Base-by-base conservation (phyloP, 2,329 filamentous ascomycete species). In the Hypoxylon rubiginosum region DNA sequence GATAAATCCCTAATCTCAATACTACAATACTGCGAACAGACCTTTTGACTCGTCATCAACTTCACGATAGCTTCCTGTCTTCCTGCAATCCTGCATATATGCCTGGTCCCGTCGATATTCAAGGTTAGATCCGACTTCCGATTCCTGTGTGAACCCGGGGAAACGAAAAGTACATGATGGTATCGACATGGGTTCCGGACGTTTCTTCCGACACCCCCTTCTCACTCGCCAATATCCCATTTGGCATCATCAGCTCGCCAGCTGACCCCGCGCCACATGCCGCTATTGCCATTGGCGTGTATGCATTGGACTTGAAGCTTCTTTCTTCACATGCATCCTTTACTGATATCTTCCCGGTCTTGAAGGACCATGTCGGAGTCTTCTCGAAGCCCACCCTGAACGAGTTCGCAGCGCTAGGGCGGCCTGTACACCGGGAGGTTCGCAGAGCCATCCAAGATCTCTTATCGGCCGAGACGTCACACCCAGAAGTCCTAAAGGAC, bases 181-280 rank as follows among this genome's bases (percentile, higher is more conserved):
- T 30, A 30, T 71, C 73, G 24, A 74, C 76, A 21, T 78, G 76
- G 76, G 73, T 78, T 26, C 72, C 75, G 15, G 72, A 71, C 41
- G 71, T 82, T 17, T 68, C 77, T n/a, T 73, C 78, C n/a, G 72
- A 76, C 3, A 78, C 73, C 46, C 79, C 78, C 72, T 94, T 94
- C 80, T 93, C 92, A 8, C 81, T 95, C 55, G 88, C 90, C 74
- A 96, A 96, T 76, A 90, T 96, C 58, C 92, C 92, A 1, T 95
- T 95, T 74, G 92, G 92, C 73, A 89, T 96, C 81, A 92, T 96
- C 75, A 91, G 89, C 30, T 91, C 90, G 0, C 69, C 83, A 2
- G 78, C 82, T 5, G 83, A 87, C 63, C 73, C 83, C 10, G 83
- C 83, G 26, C 90, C 84, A 1, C 89, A 89, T 28, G 85, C 89